Evolutionary conservation across 164 flowering plant species (phyloP).

Genomic region (Magnolia changhungtana): DNA sequence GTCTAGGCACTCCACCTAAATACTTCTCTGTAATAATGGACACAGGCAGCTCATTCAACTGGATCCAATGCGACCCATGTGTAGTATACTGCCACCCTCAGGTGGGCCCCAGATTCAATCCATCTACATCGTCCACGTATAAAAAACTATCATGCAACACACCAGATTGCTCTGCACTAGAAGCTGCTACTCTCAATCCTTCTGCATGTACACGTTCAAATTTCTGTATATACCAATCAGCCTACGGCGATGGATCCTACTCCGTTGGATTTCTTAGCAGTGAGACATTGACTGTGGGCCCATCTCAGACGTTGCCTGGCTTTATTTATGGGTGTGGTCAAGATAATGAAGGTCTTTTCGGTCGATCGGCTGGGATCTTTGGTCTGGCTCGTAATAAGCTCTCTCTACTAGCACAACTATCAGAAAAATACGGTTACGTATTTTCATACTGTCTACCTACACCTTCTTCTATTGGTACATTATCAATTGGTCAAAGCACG

Average conservation of each 20-base stretch:
- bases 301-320: constrained; percentile 5
- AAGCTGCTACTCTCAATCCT: constrained; percentile 21
- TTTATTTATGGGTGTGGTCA: constrained; percentile 53
- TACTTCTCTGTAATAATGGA: constrained; percentile 32
- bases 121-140: constrained; percentile 33
- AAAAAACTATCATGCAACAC: constrained; percentile 22
- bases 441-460: constrained; percentile 77
- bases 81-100: constrained; percentile 34
- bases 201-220: constrained; percentile 24
- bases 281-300: constrained; percentile 32
- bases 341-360: constrained; percentile 37
- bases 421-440: constrained; percentile 17
- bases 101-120: constrained; percentile 31
- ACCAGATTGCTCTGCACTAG: constrained; percentile 17
- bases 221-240: too few relatives aligned
- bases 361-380: constrained; percentile 34
- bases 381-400: constrained; percentile 36
- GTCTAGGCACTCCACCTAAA: constrained; percentile 40
- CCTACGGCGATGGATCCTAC: too few relatives aligned
- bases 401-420: constrained; percentile 36
- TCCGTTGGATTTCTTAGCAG: not conserved
- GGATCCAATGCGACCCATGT: constrained; percentile 58
- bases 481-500: too few relatives aligned
- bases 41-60: constrained; percentile 49
- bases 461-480: not conserved